These are phyloP conservation scores for Wickerhamomyces subpelliculosus DNA, from an alignment of 805 yeast species.

Conservation along the genomic window DNA sequence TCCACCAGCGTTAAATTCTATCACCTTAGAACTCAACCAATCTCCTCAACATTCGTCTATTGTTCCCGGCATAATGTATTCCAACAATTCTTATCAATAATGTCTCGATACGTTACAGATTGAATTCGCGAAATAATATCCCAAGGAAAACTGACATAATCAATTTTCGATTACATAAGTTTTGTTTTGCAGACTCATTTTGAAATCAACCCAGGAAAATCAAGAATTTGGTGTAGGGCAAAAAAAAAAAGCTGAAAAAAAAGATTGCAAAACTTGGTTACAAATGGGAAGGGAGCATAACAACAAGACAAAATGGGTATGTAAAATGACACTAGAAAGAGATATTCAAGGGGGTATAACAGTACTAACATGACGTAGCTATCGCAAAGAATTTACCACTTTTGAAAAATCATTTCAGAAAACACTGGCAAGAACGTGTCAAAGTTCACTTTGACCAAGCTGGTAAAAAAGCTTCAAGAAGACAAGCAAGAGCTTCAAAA, in stretches of 20 bases:
- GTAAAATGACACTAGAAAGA: not conserved
- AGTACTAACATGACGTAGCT: constrained; percentile 45
- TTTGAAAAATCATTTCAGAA: constrained; percentile 99
- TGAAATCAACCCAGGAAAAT: not conserved
- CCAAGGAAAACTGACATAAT: too few species aligned
- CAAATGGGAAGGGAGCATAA: not conserved
- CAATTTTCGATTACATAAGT: too few species aligned
- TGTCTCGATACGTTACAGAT: too few species aligned
- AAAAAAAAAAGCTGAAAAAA: not conserved
- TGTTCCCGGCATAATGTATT: too few species aligned
- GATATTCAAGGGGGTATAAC: constrained; percentile 1
- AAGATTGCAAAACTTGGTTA: too few species aligned
- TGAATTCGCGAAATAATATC: too few species aligned
- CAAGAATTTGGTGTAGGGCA: not conserved
- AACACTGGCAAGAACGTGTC: constrained; percentile 99
- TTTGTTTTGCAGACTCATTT: too few species aligned
- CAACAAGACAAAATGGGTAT: constrained; percentile 1
- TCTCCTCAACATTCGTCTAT: too few species aligned
- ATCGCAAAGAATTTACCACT: constrained; percentile 98
- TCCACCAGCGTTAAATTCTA: too few species aligned
- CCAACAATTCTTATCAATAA: too few species aligned
- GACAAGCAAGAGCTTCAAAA: constrained; percentile 88
- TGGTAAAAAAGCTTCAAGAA: constrained; percentile 97
- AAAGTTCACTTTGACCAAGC: constrained; percentile 99
- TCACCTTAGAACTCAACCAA: too few species aligned